phyloP scores from a whole-genome alignment of 2,329 filamentous ascomycete species.

The Albophoma yamanashiensis region DNA sequence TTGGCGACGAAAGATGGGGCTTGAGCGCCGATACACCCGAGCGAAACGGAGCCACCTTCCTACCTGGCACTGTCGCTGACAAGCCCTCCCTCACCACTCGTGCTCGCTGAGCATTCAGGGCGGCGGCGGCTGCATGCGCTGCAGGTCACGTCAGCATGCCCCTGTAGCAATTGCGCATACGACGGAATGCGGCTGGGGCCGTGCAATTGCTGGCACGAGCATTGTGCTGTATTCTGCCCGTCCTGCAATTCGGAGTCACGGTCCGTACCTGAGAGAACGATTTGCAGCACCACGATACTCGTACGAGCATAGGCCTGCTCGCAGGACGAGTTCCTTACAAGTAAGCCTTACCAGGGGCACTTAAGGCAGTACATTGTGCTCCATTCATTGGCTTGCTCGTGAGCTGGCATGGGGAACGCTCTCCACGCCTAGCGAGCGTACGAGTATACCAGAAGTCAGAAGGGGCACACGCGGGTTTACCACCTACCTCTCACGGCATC shows the following conservation, averaged over 20 bases:
- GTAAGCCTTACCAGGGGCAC: background rate
- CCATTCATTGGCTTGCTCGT: background rate
- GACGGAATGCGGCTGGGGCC: background rate
- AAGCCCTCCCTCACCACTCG: background rate
- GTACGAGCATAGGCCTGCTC: background rate
- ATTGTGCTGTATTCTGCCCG: background rate
- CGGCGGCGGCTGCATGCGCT: background rate
- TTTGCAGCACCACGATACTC: background rate
- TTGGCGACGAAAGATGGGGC: constrained; percentile 1
- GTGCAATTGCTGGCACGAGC: background rate
- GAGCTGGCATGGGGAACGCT: background rate
- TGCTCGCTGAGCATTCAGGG: background rate
- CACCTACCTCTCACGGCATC: background rate
- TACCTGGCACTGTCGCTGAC: background rate
- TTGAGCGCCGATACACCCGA: background rate
- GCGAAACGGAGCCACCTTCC: background rate
- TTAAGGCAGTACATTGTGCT: background rate
- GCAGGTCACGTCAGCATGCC: background rate
- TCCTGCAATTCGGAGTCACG: background rate
- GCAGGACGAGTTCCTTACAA: background rate
- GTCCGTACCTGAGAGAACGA: background rate
- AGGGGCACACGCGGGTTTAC: background rate
- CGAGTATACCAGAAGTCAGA: background rate
- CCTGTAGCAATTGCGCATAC: background rate
- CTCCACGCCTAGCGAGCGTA: background rate